These are phyloP conservation scores for Tylopilus sp. DNA, from an alignment of 1,284 basidiomycete genomes.

Conservation along the genomic window DNA sequence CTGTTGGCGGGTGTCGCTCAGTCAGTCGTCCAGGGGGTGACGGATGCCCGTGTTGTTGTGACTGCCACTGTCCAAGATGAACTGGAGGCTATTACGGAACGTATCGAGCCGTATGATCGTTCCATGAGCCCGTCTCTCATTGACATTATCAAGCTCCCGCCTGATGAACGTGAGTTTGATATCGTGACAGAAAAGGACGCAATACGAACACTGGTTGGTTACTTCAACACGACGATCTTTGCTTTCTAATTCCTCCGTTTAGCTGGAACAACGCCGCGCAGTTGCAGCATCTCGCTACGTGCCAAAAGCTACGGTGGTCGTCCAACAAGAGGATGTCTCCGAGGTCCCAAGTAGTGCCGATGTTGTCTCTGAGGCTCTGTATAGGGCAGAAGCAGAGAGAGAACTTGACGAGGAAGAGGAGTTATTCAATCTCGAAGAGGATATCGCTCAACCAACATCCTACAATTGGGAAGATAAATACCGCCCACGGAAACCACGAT, in stretches of 20 bases:
- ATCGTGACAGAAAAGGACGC: slow-evolving; percentile 74
- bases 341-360: slow-evolving; percentile 69
- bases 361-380: slow-evolving; percentile 80
- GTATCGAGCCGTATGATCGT: slow-evolving; percentile 73
- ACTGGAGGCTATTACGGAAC: slow-evolving; percentile 50
- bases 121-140: slow-evolving; percentile 80
- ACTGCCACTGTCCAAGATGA: slow-evolving; percentile 38
- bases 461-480: slow-evolving; percentile 99
- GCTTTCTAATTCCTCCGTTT: slow-evolving; percentile 7
- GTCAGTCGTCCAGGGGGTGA: slow-evolving; percentile 45
- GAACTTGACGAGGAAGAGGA: slow-evolving; percentile 96
- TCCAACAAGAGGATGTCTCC: slow-evolving; percentile 44
- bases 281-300: slow-evolving; percentile 85
- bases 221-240: slow-evolving; percentile 3
- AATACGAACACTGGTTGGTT: slow-evolving; percentile 62
- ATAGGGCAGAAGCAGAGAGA: slow-evolving; percentile 84
- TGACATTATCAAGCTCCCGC: slow-evolving; percentile 66
- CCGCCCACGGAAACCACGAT: slow-evolving; percentile 95
- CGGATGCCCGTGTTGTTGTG: slow-evolving; percentile 40
- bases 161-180: slow-evolving; percentile 78
- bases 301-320: slow-evolving; percentile 62
- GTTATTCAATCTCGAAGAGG: slow-evolving; percentile 87
- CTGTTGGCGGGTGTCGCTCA: slow-evolving; percentile 77
- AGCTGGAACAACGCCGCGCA: slow-evolving; percentile 76
- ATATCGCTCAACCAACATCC: slow-evolving; percentile 73